Base-by-base conservation (phyloP, 345 rosid species). In the Lenwebbia sp. region DNA sequence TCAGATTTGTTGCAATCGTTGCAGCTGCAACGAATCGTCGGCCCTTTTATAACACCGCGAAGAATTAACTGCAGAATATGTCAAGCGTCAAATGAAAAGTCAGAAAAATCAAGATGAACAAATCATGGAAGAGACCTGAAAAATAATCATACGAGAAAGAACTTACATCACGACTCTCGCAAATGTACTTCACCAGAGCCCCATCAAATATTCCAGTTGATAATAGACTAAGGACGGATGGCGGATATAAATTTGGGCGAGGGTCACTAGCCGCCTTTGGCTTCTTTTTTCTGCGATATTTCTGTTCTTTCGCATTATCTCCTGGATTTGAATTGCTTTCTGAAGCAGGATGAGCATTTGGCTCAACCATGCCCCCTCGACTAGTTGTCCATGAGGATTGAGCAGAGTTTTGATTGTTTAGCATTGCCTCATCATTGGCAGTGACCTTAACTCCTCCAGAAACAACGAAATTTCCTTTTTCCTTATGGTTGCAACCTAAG, bases 141-240 rank as follows among this genome's bases (percentile, higher is more conserved):
- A 23, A 60, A 30, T 60, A 60, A 28, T 6, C 74, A 60, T 13
- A 13, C 10, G 4, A n/a, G 74, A 13, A 28, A 60, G 40, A 58
- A 83, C 83, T 86, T 85, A 94, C 96, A 90, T 94, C 95, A 19
- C 89, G 87, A 28, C 93, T 90, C 93, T 92, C 88, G 62, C 94
- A 89, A 85, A 90, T 90, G 85, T 93, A 93, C 91, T 93, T 90
- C 85, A 94, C 95, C 49, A 83, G 87, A 70, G 90, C 90, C 85
- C 93, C 96, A 88, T 94, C 93, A 50, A 94, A 86, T 88, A 94
- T 92, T 44, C 96, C 95, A 85, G 94, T 93, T 49, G 95, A 93
- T 55, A 91, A 90, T 86, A 93, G 83, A 83, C 92, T 90, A 86
- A 90, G 90, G 70, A 93, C 93, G 87, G 92, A 92, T 88, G 93